Base-by-base conservation (phyloP, 2,329 filamentous ascomycete genomes). In the Neonectria faginata region DNA sequence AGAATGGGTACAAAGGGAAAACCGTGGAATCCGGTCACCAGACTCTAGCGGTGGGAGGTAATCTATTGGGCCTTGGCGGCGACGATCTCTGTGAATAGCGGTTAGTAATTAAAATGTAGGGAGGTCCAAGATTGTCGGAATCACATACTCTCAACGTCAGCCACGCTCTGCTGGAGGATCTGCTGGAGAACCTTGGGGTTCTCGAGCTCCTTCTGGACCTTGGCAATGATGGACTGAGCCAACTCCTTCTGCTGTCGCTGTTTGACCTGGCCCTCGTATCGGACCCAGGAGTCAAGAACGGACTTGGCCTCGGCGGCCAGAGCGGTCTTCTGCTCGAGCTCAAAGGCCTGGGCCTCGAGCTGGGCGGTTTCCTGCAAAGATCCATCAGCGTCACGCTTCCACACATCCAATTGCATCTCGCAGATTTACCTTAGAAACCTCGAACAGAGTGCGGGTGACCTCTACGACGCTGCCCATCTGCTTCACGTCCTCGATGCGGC, bases 211-310 rank as follows among this genome's bases (percentile, higher is more conserved):
- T 98, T 98, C 83, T 92, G 91, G 79, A 98, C 96, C 90, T 97
- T 99, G 86, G 92, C 89, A 78, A 99, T 98, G 82, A 99, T 87
- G 81, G 85, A 89, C 79, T 97, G 90, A 70, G 96, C 93, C 72
- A 99, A 89, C 88, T 99, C 96, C 83, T 88, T 91, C 89, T 99
- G 96, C 87, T 99, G 94, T 81, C 96, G 92, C 86, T 95, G 92
- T 92, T 98, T 99, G 79, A 99, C 94, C 87, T 98, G 96, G 76
- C 92, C 86, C 87, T 99, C 96, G 83, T 99, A 99, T 80, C 96
- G 92, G 71, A 98, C 94, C 97, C 96, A 99, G 63, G 94, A 97
- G 82, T 99, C 96, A 71, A 99, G 90, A 65, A 98, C 96, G 67
- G 88, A 78, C 91, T 97, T 99, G 78, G 95, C 95, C 88, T 99